phyloP scores from a whole-genome alignment of 2,329 filamentous ascomycete species.

The Cordyceps javanica region DNA sequence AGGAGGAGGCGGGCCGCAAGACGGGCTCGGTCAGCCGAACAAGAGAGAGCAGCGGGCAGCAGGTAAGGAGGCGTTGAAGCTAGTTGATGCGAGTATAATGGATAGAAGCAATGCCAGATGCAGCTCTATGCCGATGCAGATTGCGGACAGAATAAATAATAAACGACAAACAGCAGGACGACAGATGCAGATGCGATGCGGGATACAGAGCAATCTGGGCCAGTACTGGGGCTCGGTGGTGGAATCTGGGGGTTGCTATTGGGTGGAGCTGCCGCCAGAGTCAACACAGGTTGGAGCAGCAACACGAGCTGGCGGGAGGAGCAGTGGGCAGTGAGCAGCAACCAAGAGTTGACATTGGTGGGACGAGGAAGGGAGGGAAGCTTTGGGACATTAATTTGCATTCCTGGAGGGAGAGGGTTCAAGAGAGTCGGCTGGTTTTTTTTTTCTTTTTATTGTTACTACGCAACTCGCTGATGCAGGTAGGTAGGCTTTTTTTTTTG shows the following conservation, averaged over 20 bases:
- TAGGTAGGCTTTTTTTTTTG: neutral
- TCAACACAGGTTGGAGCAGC: slow-evolving; percentile 13
- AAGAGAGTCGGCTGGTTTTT: neutral
- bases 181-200: slow-evolving; percentile 3
- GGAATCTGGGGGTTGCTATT: slow-evolving; percentile 12
- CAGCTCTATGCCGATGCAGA: slow-evolving; percentile 7
- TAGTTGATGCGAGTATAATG: neutral
- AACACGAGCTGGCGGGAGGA: slow-evolving; percentile 1
- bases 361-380: neutral
- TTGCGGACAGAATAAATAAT: neutral
- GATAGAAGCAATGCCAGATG: neutral
- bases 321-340: no score
- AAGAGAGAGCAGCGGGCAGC: neutral
- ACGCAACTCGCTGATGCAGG: neutral
- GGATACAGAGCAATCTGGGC: slow-evolving; percentile 6
- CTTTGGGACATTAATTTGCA: neutral
- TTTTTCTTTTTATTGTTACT: neutral
- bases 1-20: neutral
- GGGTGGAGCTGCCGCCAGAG: slow-evolving; percentile 10
- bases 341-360: no score
- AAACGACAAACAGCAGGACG: neutral
- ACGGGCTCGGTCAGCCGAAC: neutral
- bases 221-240: slow-evolving; percentile 1
- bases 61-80: neutral
- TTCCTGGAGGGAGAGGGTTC: neutral